Conservation (phyloP, 2,329 filamentous ascomycete species). For the Aureobasidium sp. region DNA sequence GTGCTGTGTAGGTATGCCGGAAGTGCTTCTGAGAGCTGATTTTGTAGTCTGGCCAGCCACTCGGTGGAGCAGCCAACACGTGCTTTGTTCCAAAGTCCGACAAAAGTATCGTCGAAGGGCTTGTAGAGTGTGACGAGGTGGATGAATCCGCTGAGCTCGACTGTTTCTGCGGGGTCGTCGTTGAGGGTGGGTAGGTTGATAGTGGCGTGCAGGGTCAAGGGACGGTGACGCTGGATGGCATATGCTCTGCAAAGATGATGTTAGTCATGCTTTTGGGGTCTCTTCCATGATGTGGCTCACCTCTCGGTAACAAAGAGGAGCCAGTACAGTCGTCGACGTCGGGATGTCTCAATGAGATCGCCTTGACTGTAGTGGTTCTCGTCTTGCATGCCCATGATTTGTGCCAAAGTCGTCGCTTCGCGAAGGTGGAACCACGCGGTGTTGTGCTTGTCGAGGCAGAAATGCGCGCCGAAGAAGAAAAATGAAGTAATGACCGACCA, state of each 20-base stretch:
- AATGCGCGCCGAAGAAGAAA: conserved; percentile 55
- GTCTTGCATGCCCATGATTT: conserved; percentile 53
- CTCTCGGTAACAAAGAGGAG: conserved; percentile 56
- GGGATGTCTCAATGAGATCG: conserved; percentile 46
- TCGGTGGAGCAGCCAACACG: conserved; percentile 39
- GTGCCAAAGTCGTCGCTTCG: conserved; percentile 54
- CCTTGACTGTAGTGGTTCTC: conserved; percentile 48
- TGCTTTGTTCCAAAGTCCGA: conserved; percentile 58
- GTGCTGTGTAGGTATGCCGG: conserved; percentile 52
- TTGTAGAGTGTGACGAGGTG: conserved; percentile 56
- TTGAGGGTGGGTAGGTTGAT: conserved; percentile 47
- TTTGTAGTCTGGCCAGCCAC: conserved; percentile 42
- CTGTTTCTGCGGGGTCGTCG: conserved; percentile 46
- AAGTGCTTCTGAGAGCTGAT: conserved; percentile 46
- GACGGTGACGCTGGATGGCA: conserved; percentile 57
- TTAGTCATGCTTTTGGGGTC: neutral
- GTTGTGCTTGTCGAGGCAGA: conserved; percentile 54
- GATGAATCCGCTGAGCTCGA: conserved; percentile 52
- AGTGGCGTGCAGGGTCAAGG: conserved; percentile 54
- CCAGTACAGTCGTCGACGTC: conserved; percentile 54
- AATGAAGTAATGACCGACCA: conserved; percentile 56
- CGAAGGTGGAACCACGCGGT: conserved; percentile 58
- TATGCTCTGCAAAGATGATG: conserved; percentile 46
- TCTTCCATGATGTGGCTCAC: conserved; percentile 26
- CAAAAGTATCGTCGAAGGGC: conserved; percentile 57